Percentiles rank a stretch among this genome's conserved stretches.
phyloP scores from a whole-genome alignment of 441 rosid genomes.

The Adansonia grandidieri region DNA sequence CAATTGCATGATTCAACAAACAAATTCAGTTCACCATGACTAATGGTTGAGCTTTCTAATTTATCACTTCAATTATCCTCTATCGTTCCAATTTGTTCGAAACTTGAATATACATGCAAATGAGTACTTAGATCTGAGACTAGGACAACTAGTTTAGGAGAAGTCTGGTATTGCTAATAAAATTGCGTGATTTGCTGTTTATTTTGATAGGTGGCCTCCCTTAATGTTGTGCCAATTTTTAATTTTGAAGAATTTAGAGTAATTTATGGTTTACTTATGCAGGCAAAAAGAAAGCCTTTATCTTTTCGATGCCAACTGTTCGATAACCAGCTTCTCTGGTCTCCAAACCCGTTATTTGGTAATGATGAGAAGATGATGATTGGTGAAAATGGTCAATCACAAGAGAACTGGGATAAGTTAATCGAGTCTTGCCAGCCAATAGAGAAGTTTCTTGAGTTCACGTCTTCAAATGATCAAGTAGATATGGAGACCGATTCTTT shows the following conservation, averaged over 20 bases:
- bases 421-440: conserved; percentile 69
- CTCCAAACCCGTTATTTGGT: conserved; percentile 52
- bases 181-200: not conserved
- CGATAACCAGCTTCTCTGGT: conserved; percentile 56
- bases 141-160: not conserved
- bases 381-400: conserved; percentile 41
- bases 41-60: not conserved
- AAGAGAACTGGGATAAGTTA: conserved; percentile 49
- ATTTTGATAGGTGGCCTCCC: not conserved
- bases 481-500: conserved; percentile 33
- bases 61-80: not conserved
- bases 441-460: conserved; percentile 72
- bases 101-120: conserved; percentile 11
- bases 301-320: conserved; percentile 49
- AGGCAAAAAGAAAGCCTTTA: conserved; percentile 90
- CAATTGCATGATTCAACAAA: not conserved
- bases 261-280: conserved; percentile 33
- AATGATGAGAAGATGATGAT: conserved; percentile 34
- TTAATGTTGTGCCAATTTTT: not conserved
- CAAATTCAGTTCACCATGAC: not conserved
- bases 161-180: not conserved
- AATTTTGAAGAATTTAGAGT: not conserved
- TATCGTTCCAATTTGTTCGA: not conserved
- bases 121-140: conserved; percentile 6
- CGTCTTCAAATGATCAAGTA: conserved; percentile 34